Evolutionary conservation across 2,329 filamentous ascomycete genomes (phyloP), one percentile per base, ranked within the genome.

Genomic region (Boeremia lycopersici): DNA sequence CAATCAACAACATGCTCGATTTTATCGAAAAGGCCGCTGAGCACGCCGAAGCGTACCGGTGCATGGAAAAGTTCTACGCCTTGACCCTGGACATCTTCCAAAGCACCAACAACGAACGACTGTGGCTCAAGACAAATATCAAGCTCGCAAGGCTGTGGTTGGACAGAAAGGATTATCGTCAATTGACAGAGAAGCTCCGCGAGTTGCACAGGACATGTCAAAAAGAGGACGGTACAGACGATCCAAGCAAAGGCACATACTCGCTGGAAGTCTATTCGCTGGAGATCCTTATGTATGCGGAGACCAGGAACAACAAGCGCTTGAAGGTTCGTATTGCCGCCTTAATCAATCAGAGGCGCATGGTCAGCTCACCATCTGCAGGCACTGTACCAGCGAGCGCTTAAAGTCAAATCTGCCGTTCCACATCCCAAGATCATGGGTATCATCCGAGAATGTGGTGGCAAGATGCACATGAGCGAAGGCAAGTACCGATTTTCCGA

Each of bases 391-490:
- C 89, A 96, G 74, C 89, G 90, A 57, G 95, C 95, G 5, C 84
- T 99, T 44, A 89, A 89, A 62, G 93, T 99, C 49, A 89, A 91
- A 59, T 98, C 95, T n/a, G 95, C 95, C 0, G 95, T 99, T 11
- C 93, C 95, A 34, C 95, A 99, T 77, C 95, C 95, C 55, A 96
- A 96, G 78, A 96, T 99, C 74, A 97, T 98, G 91, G 95, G 95
- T 46, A 93, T 99, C 74, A 99, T 99, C 72, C 89, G 93, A 49
- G 95, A 99, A 79, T 99, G 95, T 74, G 95, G 95, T 69, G 95
- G 95, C 67, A 99, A 99, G 82, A 99, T 99, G 95, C 93, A 98
- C 79, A 98, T 99, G 95, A 95, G 90, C 75, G 95, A 99, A 81
- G 78, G 79, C 77, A 75, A 69, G 66, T 47, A 54, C 39, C 39